A percentile compares a stretch with the other conserved stretches of the same genome.
These are phyloP conservation scores for Beauveria rudraprayagi DNA, from an alignment of 2,329 filamentous ascomycete species.

Conservation along the genomic window DNA sequence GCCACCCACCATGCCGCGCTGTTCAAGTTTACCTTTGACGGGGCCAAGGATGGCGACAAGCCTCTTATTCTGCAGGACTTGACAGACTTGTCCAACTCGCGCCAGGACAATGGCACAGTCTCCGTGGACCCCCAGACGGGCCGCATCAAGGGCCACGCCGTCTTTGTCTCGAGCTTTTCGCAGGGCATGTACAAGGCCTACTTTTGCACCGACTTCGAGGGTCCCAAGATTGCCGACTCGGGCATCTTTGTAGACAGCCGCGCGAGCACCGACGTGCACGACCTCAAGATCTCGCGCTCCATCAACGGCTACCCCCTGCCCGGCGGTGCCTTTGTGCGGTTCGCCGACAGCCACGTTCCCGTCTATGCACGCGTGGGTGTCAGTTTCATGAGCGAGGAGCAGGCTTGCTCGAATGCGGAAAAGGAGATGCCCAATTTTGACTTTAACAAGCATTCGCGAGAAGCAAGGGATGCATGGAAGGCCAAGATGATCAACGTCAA, in stretches of 20 bases:
- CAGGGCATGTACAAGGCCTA: slow-evolving; percentile 50
- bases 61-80: slow-evolving; percentile 61
- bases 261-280: slow-evolving; percentile 39
- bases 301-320: slow-evolving; percentile 48
- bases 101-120: slow-evolving; percentile 49
- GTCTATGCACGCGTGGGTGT: slow-evolving; percentile 60
- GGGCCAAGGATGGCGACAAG: slow-evolving; percentile 28
- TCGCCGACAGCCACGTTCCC: slow-evolving; percentile 40
- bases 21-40: slow-evolving; percentile 55
- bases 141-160: slow-evolving; percentile 53
- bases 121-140: slow-evolving; percentile 47
- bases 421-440: slow-evolving; percentile 60
- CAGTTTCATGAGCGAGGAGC: slow-evolving; percentile 58
- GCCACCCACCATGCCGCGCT: slow-evolving; percentile 56
- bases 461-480: slow-evolving; percentile 51
- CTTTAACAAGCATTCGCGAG: slow-evolving; percentile 44
- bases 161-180: slow-evolving; percentile 58
- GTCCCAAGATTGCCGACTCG: slow-evolving; percentile 47
- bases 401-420: slow-evolving; percentile 62
- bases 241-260: slow-evolving; percentile 55
- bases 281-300: slow-evolving; percentile 38
- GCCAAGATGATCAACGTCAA: slow-evolving; percentile 52
- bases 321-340: slow-evolving; percentile 56
- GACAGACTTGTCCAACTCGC: slow-evolving; percentile 53
- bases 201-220: slow-evolving; percentile 62